These are phyloP conservation scores for Strobilomyces confusus DNA, from an alignment of 768 basidiomycete species.

Conservation along the genomic window DNA sequence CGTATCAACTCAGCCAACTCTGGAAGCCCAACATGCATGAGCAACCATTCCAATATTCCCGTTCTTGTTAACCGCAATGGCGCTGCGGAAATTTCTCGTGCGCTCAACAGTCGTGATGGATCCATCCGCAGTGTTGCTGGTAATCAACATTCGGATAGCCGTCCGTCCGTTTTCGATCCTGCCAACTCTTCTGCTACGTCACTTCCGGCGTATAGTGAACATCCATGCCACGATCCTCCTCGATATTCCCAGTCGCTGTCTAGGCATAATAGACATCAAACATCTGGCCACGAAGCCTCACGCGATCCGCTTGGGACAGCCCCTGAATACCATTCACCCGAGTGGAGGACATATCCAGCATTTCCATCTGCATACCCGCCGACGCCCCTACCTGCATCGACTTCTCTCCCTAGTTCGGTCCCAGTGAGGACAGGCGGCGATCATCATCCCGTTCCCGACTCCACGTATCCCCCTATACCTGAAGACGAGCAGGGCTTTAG, in stretches of 20 bases:
- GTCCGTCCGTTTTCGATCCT: slow-evolving; percentile 1
- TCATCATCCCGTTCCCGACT: slow-evolving; percentile 2
- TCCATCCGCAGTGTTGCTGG: slow-evolving; percentile 20
- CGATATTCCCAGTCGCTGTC: slow-evolving; percentile 23
- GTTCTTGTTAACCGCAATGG: slow-evolving; percentile 5
- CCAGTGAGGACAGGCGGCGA: slow-evolving; percentile 2
- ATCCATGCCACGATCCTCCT: slow-evolving; percentile 17
- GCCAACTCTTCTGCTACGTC: slow-evolving; percentile 17
- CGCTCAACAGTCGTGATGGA: slow-evolving; percentile 5
- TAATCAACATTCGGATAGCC: slow-evolving; percentile 4
- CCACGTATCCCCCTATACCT: slow-evolving; percentile 29
- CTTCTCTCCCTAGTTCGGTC: slow-evolving; percentile 28
- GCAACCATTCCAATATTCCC: slow-evolving; percentile 13
- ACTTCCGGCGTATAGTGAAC: slow-evolving; percentile 25
- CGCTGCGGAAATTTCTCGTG: slow-evolving; percentile 8
- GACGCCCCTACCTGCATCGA: slow-evolving; percentile 49
- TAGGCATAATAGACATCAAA: slow-evolving; percentile 35
- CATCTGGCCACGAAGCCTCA: slow-evolving; percentile 35
- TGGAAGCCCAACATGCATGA: slow-evolving; percentile 1
- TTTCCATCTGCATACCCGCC: slow-evolving; percentile 78
- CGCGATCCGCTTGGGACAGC: slow-evolving; percentile 22
- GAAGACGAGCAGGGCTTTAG: slow-evolving; percentile 63
- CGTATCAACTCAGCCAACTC: slow-evolving; percentile 1
- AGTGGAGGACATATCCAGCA: slow-evolving; percentile 71
- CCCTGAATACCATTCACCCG: slow-evolving; percentile 42